Percentiles rank a stretch among this genome's conserved stretches.
Evolutionary conservation across 2,329 filamentous ascomycete genomes (phyloP).

Genomic region (Alternaria viburni): DNA sequence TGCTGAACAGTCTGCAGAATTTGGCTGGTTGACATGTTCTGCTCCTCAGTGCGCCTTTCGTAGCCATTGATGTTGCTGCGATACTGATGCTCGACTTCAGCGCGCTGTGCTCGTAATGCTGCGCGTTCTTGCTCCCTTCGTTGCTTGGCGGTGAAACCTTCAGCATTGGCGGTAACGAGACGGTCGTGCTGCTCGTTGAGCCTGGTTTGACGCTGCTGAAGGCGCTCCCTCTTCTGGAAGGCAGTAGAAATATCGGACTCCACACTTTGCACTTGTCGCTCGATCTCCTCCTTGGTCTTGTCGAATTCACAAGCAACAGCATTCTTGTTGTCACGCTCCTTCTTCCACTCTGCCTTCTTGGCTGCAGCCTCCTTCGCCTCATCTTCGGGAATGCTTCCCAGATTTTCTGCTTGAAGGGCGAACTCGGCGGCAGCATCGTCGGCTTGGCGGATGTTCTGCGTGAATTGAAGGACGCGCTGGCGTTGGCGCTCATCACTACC

Average conservation of each 20-base stretch:
- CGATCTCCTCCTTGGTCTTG: slow-evolving; percentile 65
- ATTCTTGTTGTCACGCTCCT: slow-evolving; percentile 59
- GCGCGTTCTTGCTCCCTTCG: slow-evolving; percentile 50
- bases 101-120: slow-evolving; percentile 45
- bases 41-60: slow-evolving; percentile 48
- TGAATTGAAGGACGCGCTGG: slow-evolving; percentile 77
- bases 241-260: slow-evolving; percentile 69
- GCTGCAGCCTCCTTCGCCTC: slow-evolving; percentile 64
- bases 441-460: slow-evolving; percentile 73
- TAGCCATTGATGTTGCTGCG: slow-evolving; percentile 47
- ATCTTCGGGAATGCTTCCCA: slow-evolving; percentile 69
- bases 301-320: slow-evolving; percentile 64
- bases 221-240: slow-evolving; percentile 74
- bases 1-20: slow-evolving; percentile 47
- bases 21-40: slow-evolving; percentile 46
- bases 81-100: slow-evolving; percentile 46
- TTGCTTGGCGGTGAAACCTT: slow-evolving; percentile 68
- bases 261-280: slow-evolving; percentile 67
- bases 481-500: slow-evolving; percentile 77
- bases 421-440: slow-evolving; percentile 67
- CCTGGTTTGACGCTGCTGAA: slow-evolving; percentile 72
- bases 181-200: slow-evolving; percentile 75
- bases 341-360: slow-evolving; percentile 64
- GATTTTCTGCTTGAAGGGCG: slow-evolving; percentile 65
- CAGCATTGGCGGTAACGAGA: slow-evolving; percentile 71